Base-by-base conservation (phyloP, 2,329 filamentous ascomycete species). In the Pseudogymnoascus sp. region DNA sequence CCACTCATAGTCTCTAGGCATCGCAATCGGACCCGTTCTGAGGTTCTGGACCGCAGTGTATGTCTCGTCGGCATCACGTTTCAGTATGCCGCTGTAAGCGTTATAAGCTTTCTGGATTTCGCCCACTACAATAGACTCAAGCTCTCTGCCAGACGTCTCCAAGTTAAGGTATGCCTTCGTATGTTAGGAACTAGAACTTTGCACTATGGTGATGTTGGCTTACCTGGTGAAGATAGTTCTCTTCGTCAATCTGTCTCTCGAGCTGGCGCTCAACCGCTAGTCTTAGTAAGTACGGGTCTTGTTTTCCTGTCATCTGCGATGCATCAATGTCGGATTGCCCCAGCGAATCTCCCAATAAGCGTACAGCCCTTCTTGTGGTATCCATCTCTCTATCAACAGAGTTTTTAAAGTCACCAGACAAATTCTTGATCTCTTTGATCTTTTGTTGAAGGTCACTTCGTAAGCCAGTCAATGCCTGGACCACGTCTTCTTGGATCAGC, bases 91-190 rank as follows among this genome's bases (percentile, higher is more conserved):
- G 24, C 92, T 90, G 68, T 96, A 91, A 2, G 92, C 92, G 69
- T 94, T 96, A 77, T 97, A 97, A 0, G 94, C 92, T 74, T 97
- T 97, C 72, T 99, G 94, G 41, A 99, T 95, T 75, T 99, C 94
- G 67, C 92, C 91, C 11, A 99, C 91, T 0, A 99, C 91, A 66
- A 99, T 97, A 0, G 91, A 89, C 75, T 99, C 94, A 2, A 99
- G 84, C 75, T 99, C 94, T 64, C 92, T 88, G 2, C 94, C 94
- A 13, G 94, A 97, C 67, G 85, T 90, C 74, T 99, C 94, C 11
- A 99, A 81, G 72, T 99, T 97, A 59, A 97, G 80, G 70, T 95
- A 97, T 8, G 94, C 94, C 89, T 96, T 24, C 17, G 21, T 26
- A 26, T 59, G 57, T 59, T 39, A 59, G 57, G 61, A 68, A 65